Percentiles rank a stretch among this genome's conserved stretches.
Evolutionary conservation across 2,329 filamentous ascomycete genomes (phyloP).

Genomic region (Mycosphaerella arachidis): DNA sequence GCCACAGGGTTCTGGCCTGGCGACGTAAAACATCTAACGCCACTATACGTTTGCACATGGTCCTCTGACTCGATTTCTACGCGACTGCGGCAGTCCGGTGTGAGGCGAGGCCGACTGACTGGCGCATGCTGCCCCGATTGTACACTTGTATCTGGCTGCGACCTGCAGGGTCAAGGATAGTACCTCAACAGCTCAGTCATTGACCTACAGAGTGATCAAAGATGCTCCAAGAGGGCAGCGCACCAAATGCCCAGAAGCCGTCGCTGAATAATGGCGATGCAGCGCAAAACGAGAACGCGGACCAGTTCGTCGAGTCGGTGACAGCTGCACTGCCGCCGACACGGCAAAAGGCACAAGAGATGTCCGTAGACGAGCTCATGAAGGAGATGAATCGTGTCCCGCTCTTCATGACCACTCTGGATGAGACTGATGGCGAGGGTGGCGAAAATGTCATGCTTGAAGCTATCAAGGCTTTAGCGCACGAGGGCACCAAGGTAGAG

Average conservation of each 20-base stretch:
- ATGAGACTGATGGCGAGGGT: slow-evolving; percentile 52
- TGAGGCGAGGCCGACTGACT: neutral
- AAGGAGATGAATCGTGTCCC: slow-evolving; percentile 67
- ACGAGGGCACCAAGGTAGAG: slow-evolving; percentile 85
- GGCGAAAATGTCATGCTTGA: slow-evolving; percentile 77
- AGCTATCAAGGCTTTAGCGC: slow-evolving; percentile 82
- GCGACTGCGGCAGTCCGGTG: neutral
- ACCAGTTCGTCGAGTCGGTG: slow-evolving; percentile 20
- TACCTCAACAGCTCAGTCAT: neutral
- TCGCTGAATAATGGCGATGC: slow-evolving; percentile 4
- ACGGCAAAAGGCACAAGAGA: slow-evolving; percentile 54
- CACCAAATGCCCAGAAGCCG: neutral
- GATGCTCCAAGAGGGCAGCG: neutral
- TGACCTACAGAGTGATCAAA: neutral
- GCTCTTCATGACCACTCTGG: slow-evolving; percentile 92
- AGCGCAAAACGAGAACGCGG: slow-evolving; percentile 11
- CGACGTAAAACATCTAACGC: neutral
- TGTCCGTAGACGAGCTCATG: slow-evolving; percentile 57
- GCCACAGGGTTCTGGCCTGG: neutral
- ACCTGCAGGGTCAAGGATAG: neutral
- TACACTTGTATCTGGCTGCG: neutral
- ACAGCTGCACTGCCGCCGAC: slow-evolving; percentile 52
- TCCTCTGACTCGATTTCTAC: neutral
- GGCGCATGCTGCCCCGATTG: neutral
- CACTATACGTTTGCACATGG: neutral